These are phyloP conservation scores for Podaxis sp. DNA, from an alignment of 768 basidiomycete species.

Conservation along the genomic window DNA sequence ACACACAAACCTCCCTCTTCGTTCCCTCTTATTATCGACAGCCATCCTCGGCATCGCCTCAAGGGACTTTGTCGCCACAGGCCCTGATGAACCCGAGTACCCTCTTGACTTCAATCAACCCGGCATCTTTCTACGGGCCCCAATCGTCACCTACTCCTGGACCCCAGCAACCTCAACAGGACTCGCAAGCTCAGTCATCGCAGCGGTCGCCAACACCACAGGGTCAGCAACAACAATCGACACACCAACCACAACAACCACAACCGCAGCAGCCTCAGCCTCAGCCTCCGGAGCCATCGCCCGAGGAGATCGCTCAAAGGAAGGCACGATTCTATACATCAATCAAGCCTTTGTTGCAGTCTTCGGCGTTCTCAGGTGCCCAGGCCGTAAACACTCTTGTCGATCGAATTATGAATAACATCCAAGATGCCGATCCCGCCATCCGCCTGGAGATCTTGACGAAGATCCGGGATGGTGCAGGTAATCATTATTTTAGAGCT, in stretches of 20 bases:
- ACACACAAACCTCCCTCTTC: slow-evolving; percentile 13
- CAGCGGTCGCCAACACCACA: slow-evolving; percentile 13
- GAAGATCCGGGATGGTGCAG: slow-evolving; percentile 78
- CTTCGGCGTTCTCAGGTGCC: slow-evolving; percentile 62
- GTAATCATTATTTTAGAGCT: slow-evolving; percentile 82
- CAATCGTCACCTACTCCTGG: slow-evolving; percentile 15
- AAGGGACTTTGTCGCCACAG: slow-evolving; percentile 67
- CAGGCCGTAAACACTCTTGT: slow-evolving; percentile 64
- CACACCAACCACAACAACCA: slow-evolving; percentile 4
- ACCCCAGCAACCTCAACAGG: slow-evolving; percentile 16
- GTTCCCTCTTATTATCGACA: slow-evolving; percentile 25
- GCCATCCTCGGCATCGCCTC: slow-evolving; percentile 33
- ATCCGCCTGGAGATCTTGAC: slow-evolving; percentile 73
- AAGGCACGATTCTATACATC: slow-evolving; percentile 48
- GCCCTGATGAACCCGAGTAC: slow-evolving; percentile 31
- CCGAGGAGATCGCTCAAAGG: slow-evolving; percentile 44
- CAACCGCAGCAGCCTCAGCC: slow-evolving; percentile 15
- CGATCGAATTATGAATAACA: slow-evolving; percentile 51
- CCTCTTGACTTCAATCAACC: slow-evolving; percentile 46
- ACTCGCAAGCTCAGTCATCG: slow-evolving; percentile 11
- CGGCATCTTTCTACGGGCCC: slow-evolving; percentile 28
- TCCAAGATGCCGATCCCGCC: slow-evolving; percentile 57
- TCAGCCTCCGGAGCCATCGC: slow-evolving; percentile 22
- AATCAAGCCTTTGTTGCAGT: slow-evolving; percentile 53
- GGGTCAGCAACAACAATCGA: not conserved